A percentile compares a stretch with the other conserved stretches of the same genome.
phyloP scores from a whole-genome alignment of 2,329 filamentous ascomycete genomes.

The Fusarium newnesense region DNA sequence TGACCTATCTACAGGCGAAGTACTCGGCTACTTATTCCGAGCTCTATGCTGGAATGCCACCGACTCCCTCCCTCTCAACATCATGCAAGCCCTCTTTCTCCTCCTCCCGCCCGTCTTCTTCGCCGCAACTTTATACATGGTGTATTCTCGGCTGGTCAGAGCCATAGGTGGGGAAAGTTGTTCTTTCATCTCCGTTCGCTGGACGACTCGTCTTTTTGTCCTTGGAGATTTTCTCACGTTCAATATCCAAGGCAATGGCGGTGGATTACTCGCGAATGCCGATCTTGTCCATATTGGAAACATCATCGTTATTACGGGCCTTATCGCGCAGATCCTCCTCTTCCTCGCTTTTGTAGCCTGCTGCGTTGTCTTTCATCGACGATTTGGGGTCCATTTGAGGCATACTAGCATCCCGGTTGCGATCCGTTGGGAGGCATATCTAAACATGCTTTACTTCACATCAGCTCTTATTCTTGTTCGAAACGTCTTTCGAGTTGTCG shows the following conservation, averaged over 20 bases:
- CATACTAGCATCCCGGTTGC: rapidly evolving
- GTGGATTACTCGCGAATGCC: conserved; percentile 2
- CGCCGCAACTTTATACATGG: conserved; percentile 34
- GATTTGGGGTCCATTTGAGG: neutral
- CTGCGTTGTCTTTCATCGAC: conserved; percentile 8
- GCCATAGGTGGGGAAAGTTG: neutral
- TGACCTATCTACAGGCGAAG: conserved; percentile 3
- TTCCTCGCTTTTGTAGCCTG: conserved; percentile 19
- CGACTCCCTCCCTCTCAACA: conserved; percentile 6
- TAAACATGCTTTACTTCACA: conserved; percentile 22
- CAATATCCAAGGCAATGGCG: conserved; percentile 18
- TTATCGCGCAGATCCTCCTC: neutral
- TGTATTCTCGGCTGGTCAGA: conserved; percentile 15
- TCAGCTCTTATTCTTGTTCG: conserved; percentile 8
- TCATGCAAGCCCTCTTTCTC: conserved; percentile 30
- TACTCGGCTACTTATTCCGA: conserved; percentile 27
- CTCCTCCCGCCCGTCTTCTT: conserved; percentile 25
- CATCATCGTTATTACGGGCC: conserved; percentile 1
- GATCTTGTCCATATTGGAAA: conserved; percentile 1
- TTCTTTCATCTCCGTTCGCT: conserved; percentile 10
- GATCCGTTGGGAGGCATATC: conserved; percentile 7
- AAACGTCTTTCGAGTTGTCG: conserved; percentile 21
- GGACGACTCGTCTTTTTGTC: conserved; percentile 28
- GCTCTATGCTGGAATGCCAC: conserved; percentile 20
- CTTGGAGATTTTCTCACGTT: conserved; percentile 23